Conservation (phyloP, 805 yeast genomes). For the Wickerhamiella azymoides region DNA sequence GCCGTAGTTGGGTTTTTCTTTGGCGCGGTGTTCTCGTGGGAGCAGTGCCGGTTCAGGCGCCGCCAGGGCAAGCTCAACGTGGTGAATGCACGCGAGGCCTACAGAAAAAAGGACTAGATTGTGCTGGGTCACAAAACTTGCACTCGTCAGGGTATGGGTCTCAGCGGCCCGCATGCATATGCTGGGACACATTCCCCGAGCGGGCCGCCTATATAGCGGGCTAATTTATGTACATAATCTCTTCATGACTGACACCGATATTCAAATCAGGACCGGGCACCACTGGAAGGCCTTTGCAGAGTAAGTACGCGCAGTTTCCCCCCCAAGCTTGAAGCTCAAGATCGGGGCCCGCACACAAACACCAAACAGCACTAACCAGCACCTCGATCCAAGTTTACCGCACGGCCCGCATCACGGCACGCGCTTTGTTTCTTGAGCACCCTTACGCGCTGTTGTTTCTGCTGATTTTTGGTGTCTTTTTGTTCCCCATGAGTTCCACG, state of each 20-base stretch:
- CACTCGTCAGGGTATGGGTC: not conserved
- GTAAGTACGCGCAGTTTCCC: too few species aligned
- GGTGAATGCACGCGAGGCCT: constrained; percentile 43
- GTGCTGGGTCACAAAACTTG: not conserved
- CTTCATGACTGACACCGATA: not conserved
- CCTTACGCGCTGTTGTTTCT: constrained; percentile 11
- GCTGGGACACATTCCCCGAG: not conserved
- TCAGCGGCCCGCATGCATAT: not conserved
- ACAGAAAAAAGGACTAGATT: constrained; percentile 10
- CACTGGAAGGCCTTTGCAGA: not conserved
- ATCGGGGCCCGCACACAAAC: not conserved
- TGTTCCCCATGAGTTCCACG: constrained; percentile 11
- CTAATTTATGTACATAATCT: not conserved
- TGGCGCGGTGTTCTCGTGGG: constrained; percentile 83
- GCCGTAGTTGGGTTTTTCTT: constrained; percentile 62
- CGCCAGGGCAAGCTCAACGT: constrained; percentile 53
- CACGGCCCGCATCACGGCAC: constrained; percentile 4
- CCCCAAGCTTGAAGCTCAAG: too few species aligned
- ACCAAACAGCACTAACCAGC: not conserved
- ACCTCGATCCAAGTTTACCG: not conserved
- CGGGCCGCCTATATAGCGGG: not conserved
- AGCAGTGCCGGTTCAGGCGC: constrained; percentile 69
- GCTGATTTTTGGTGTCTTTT: constrained; percentile 6
- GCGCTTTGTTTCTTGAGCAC: constrained; percentile 1
- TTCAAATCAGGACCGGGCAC: not conserved